These are phyloP conservation scores for Calvatia gigantea DNA, from an alignment of 768 basidiomycete species.

Conservation along the genomic window DNA sequence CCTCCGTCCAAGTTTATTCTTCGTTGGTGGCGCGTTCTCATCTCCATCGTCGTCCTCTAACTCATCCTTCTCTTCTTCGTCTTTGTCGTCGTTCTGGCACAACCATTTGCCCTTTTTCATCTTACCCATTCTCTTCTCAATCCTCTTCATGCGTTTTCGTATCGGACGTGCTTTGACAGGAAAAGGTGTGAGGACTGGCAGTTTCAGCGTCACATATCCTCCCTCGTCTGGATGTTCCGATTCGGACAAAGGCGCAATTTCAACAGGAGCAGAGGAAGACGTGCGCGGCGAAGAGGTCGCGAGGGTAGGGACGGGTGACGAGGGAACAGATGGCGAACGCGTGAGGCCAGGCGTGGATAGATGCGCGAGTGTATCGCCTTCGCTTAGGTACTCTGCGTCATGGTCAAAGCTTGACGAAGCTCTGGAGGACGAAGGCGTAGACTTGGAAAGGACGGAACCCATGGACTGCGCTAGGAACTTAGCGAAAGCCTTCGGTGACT, in stretches of 20 bases:
- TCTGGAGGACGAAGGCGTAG: not conserved
- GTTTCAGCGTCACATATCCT: conserved; percentile 12
- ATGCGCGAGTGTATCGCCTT: conserved; percentile 2
- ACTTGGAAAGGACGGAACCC: conserved; percentile 14
- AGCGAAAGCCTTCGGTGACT: conserved; percentile 24
- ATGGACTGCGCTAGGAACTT: conserved; percentile 26
- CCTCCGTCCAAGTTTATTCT: not conserved
- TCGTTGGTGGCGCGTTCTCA: not conserved
- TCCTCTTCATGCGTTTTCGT: conserved; percentile 30
- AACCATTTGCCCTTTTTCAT: conserved; percentile 30
- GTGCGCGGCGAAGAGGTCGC: conserved; percentile 7
- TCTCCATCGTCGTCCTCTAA: conserved; percentile 12
- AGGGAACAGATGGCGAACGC: conserved; percentile 13
- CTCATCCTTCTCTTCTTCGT: conserved; percentile 20
- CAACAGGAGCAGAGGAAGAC: not conserved
- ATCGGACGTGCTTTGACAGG: conserved; percentile 35
- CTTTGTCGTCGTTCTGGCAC: conserved; percentile 27
- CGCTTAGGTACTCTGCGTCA: conserved; percentile 21
- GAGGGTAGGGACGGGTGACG: conserved; percentile 6
- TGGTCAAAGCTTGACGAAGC: conserved; percentile 11
- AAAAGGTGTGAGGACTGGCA: conserved; percentile 31
- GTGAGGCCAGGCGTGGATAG: conserved; percentile 20
- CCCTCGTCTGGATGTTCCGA: conserved; percentile 12
- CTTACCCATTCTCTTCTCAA: conserved; percentile 25
- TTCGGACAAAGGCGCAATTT: conserved; percentile 10